Conservation (phyloP, 129 eudicot genomes). For the Helianthus tuberosus region DNA sequence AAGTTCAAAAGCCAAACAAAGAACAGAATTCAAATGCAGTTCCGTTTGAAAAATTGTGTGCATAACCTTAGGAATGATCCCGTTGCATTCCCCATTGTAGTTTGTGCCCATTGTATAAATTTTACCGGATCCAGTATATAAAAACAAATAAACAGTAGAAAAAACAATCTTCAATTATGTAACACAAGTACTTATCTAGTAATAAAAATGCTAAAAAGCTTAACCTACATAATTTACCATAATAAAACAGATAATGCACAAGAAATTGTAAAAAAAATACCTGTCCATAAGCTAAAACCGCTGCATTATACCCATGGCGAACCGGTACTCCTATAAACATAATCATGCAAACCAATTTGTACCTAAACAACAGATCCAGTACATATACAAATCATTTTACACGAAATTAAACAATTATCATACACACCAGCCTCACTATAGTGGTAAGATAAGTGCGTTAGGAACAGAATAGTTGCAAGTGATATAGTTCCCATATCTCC, state of each 20-base stretch:
- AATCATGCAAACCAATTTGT: slow-evolving; percentile 87
- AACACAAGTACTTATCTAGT: not conserved
- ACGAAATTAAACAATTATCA: slow-evolving; percentile 11
- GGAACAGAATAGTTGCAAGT: no score
- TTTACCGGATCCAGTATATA: no score
- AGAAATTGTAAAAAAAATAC: slow-evolving; percentile 27
- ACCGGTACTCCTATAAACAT: slow-evolving; percentile 64
- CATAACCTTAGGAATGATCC: no score
- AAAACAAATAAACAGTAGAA: no score
- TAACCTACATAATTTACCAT: slow-evolving; percentile 6
- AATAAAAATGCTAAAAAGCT: not conserved
- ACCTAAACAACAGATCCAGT: slow-evolving; percentile 44
- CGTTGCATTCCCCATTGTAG: no score
- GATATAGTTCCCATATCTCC: no score
- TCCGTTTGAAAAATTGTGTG: no score
- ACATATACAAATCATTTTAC: not conserved
- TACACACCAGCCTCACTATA: not conserved
- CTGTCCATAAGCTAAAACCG: slow-evolving; percentile 96
- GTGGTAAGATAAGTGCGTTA: no score
- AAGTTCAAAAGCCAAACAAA: no score
- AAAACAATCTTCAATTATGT: not conserved
- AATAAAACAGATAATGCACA: slow-evolving; percentile 3
- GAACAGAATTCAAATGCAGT: no score
- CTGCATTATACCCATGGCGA: slow-evolving; percentile 76
- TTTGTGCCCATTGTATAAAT: no score